phyloP scores from a whole-genome alignment of 345 rosid species.

The Pistacia atlantica region DNA sequence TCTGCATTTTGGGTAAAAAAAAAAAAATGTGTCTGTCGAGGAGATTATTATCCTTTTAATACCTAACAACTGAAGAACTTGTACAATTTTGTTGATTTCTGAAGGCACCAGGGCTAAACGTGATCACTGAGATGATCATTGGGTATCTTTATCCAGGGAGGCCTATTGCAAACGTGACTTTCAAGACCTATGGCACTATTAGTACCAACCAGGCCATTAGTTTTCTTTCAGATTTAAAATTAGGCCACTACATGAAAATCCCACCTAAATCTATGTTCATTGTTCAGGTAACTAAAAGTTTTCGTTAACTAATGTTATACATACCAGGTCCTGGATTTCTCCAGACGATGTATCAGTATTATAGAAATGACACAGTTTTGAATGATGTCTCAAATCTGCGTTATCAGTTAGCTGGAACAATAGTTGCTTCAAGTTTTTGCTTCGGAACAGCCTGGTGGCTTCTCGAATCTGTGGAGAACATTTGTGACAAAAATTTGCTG shows the following conservation, averaged over 20 bases:
- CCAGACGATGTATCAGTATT: too few relatives aligned
- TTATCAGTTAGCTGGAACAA: conserved; percentile 42
- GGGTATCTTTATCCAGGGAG: conserved; percentile 57
- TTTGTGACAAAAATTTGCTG: conserved; percentile 35
- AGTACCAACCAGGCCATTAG: conserved; percentile 47
- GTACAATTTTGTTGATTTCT: neutral
- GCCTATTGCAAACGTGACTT: conserved; percentile 55
- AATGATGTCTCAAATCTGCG: neutral
- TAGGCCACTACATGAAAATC: conserved; percentile 66
- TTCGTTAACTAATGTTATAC: too few relatives aligned
- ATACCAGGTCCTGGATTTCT: too few relatives aligned
- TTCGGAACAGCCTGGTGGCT: conserved; percentile 60
- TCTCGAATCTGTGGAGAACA: conserved; percentile 36
- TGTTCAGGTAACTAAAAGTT: conserved; percentile 40
- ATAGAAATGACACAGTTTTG: too few relatives aligned
- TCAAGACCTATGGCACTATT: conserved; percentile 50
- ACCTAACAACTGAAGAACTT: too few relatives aligned
- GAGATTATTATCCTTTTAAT: too few relatives aligned
- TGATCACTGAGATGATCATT: conserved; percentile 54
- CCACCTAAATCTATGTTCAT: conserved; percentile 61
- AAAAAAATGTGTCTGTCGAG: too few relatives aligned
- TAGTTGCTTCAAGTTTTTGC: conserved; percentile 45
- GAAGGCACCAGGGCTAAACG: conserved; percentile 55
- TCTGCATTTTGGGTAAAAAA: too few relatives aligned
- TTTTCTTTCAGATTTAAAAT: conserved; percentile 56